Evolutionary conservation across 106 monocot genomes (phyloP), one percentile per base, ranked within the genome.

Genomic region (Phalaenopsis equestris): DNA sequence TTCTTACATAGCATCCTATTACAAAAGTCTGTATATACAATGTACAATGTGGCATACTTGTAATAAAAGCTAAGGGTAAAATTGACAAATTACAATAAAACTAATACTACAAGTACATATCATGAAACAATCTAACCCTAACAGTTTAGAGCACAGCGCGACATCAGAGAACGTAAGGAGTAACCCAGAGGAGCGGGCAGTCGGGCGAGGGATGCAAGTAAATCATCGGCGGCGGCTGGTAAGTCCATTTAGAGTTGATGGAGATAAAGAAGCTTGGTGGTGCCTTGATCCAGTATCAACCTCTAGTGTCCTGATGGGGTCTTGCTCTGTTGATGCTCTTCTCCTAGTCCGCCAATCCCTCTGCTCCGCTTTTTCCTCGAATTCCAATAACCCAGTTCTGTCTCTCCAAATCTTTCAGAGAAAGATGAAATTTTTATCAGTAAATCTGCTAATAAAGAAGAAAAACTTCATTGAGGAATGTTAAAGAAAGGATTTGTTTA

Each of bases 291-390:
- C 48, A 74, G 67, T 14, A 88, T 98, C 97, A 78, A 94, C 84
- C 84, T 94, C 92, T 1, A 98, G 72, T 1, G 97, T 98, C 81
- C 94, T 98, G 81, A 98, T 87, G 16, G 89, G 88, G 67, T 92
- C 92, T 19, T 91, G 86, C 73, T 91, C 97, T 9, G 82, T 87
- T 16, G 97, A 98, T 8, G 82, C 81, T 75, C 96, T 78, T 42
- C 87, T 82, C 37, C 85, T 87, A 76, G 80, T 87, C 87, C 84
- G 88, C 78, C 46, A n/a, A 75, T 96, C 90, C 72, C 84, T 80
- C 91, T 91, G 90, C 61, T 74, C 84, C 2, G 90, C 89, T 6
- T 12, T 84, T 39, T 52, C 89, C n/a, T 75, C 80, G 48, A 89
- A 92, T 56, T 89, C 87, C 14, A 52, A 3, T 58, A 83, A 12